Percentiles rank a stretch among this genome's conserved stretches.
phyloP scores from a whole-genome alignment of 805 yeast genomes.

The Myxozyma lipomycoides region DNA sequence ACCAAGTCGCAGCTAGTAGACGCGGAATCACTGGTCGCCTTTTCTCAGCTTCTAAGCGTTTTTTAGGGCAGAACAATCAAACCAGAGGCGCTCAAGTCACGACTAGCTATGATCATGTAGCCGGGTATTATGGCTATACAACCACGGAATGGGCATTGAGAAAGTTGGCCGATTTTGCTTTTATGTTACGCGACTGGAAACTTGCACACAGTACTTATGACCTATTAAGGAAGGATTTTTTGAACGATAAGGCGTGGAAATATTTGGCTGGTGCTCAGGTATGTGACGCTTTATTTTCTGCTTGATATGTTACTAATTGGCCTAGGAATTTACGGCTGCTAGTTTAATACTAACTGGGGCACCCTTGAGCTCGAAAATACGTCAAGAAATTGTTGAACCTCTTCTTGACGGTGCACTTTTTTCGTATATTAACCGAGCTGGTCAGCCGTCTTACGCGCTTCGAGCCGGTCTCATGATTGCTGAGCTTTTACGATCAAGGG shows the following conservation, averaged over 20 bases:
- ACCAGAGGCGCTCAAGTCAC: constrained; percentile 25
- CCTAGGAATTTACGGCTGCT: constrained; percentile 62
- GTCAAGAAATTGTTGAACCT: constrained; percentile 55
- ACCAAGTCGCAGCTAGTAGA: constrained; percentile 51
- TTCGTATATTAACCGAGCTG: constrained; percentile 68
- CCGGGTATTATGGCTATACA: constrained; percentile 57
- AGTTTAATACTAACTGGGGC: constrained; percentile 56
- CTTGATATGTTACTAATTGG: background rate
- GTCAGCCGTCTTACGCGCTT: constrained; percentile 63
- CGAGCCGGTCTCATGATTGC: constrained; percentile 63
- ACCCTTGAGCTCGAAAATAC: constrained; percentile 40
- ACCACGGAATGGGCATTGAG: constrained; percentile 71
- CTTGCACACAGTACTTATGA: constrained; percentile 83
- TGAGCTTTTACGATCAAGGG: constrained; percentile 56
- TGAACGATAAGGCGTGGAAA: constrained; percentile 73
- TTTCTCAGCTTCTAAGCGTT: constrained; percentile 61
- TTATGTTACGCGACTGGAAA: constrained; percentile 85
- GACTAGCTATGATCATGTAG: constrained; percentile 46
- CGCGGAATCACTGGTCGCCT: constrained; percentile 70
- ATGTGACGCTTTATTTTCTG: background rate
- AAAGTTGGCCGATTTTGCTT: constrained; percentile 86
- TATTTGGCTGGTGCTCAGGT: constrained; percentile 79
- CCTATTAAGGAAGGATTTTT: constrained; percentile 68
- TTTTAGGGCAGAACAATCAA: constrained; percentile 43
- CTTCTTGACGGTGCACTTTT: constrained; percentile 68